These are phyloP conservation scores for Cryptosporidium felis DNA, from an alignment of 169 alveolate genomes.

Conservation along the genomic window DNA sequence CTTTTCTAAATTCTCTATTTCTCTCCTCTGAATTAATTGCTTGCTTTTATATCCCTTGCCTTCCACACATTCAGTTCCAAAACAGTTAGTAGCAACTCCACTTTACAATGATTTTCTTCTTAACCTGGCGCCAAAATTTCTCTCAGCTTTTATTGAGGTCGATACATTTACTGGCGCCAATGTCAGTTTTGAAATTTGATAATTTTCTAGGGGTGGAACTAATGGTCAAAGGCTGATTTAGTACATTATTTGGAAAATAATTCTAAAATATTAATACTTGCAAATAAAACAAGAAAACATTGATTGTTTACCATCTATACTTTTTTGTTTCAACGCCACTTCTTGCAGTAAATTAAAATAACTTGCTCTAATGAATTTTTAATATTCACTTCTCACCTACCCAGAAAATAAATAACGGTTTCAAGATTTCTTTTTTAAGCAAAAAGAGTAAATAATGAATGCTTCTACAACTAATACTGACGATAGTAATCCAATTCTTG, in stretches of 20 bases:
- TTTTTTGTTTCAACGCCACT: background rate
- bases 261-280: too few species aligned
- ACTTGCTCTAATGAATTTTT: background rate
- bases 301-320: background rate
- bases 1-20: background rate
- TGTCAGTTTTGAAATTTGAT: background rate
- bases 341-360: background rate
- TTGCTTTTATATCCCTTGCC: too few species aligned
- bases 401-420: slow-evolving; percentile 38
- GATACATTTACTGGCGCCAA: background rate
- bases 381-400: background rate
- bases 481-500: background rate
- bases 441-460: slow-evolving; percentile 12
- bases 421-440: slow-evolving; percentile 11
- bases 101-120: too few species aligned
- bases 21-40: too few species aligned
- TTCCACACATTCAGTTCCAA: too few species aligned
- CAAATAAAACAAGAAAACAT: background rate
- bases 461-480: slow-evolving; percentile 1
- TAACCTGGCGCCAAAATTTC: too few species aligned
- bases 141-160: background rate
- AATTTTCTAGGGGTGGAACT: too few species aligned
- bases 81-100: too few species aligned
- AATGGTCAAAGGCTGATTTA: background rate
- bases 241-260: too few species aligned